A percentile compares a stretch with the other conserved stretches of the same genome.
These are phyloP conservation scores for Penicillium nordicum DNA, from an alignment of 2,329 filamentous ascomycete species.

Conservation along the genomic window DNA sequence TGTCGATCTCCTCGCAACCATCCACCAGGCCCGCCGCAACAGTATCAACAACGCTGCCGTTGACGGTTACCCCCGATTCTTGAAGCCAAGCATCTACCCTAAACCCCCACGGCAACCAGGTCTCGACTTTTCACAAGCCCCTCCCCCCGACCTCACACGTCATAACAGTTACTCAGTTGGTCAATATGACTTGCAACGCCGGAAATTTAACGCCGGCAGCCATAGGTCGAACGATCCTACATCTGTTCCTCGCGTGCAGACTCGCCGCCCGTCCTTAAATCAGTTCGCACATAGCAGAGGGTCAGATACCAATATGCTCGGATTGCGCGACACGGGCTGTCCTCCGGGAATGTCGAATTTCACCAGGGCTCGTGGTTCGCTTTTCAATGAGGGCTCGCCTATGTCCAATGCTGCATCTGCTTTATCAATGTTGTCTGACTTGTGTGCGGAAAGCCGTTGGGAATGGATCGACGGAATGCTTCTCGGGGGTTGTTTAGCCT, in stretches of 20 bases:
- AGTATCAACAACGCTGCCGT: slow-evolving; percentile 47
- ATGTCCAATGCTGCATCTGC: slow-evolving; percentile 61
- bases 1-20: slow-evolving; percentile 63
- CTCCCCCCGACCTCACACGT: slow-evolving; percentile 24
- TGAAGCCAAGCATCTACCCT: slow-evolving; percentile 59
- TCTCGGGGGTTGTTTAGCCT: slow-evolving; percentile 84
- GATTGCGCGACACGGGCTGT: slow-evolving; percentile 33
- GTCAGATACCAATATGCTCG: slow-evolving; percentile 29
- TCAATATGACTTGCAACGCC: slow-evolving; percentile 32
- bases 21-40: slow-evolving; percentile 54
- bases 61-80: slow-evolving; percentile 42
- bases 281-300: slow-evolving; percentile 25
- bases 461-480: slow-evolving; percentile 92
- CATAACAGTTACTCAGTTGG: slow-evolving; percentile 38
- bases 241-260: slow-evolving; percentile 15
- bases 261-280: slow-evolving; percentile 25
- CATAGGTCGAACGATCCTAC: slow-evolving; percentile 15
- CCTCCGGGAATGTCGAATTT: slow-evolving; percentile 30
- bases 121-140: slow-evolving; percentile 46
- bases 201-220: slow-evolving; percentile 15
- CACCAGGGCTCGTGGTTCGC: slow-evolving; percentile 32
- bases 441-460: slow-evolving; percentile 79
- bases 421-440: slow-evolving; percentile 65
- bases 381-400: slow-evolving; percentile 41
- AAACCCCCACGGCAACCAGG: slow-evolving; percentile 58